These are phyloP conservation scores for Calonectria multiphialidica DNA, from an alignment of 2,329 filamentous ascomycete species.

Conservation along the genomic window DNA sequence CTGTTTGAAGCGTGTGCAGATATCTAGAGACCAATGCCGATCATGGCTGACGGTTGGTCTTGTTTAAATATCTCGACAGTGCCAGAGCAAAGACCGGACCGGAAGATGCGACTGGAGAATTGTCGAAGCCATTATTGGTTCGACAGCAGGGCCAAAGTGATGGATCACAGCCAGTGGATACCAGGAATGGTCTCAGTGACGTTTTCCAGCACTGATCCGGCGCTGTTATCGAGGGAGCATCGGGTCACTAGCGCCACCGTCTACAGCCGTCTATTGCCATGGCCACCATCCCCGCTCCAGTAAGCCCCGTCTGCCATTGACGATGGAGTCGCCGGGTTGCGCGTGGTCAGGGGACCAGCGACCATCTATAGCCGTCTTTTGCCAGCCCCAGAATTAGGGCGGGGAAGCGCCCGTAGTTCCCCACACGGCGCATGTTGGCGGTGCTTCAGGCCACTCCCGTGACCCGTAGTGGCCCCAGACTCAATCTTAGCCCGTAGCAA, in stretches of 20 bases:
- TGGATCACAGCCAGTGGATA: not conserved
- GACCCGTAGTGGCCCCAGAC: constrained; percentile 3
- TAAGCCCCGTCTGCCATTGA: not conserved
- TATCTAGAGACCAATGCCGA: not conserved
- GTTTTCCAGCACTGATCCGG: not conserved
- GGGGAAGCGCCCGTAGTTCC: constrained; percentile 14
- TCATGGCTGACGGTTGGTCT: not conserved
- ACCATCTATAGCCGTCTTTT: constrained; percentile 28
- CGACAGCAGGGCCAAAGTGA: not conserved
- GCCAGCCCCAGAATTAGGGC: constrained; percentile 8
- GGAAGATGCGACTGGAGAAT: not conserved
- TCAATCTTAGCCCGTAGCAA: not conserved
- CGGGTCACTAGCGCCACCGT: not conserved
- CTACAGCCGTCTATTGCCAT: constrained; percentile 17
- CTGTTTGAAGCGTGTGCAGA: not conserved
- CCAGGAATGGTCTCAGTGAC: not conserved
- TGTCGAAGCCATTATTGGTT: not conserved
- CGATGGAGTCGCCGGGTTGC: not conserved
- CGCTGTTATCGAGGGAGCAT: not conserved
- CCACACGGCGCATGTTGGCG: not conserved
- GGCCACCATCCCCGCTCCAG: not conserved
- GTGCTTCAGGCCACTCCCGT: not conserved
- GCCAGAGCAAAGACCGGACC: not conserved
- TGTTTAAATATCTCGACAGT: constrained; percentile 2
- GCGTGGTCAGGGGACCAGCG: not conserved